A percentile compares a stretch with the other conserved stretches of the same genome.
These are phyloP conservation scores for Hypholoma fasciculare DNA, from an alignment of 768 basidiomycete species.

Conservation along the genomic window DNA sequence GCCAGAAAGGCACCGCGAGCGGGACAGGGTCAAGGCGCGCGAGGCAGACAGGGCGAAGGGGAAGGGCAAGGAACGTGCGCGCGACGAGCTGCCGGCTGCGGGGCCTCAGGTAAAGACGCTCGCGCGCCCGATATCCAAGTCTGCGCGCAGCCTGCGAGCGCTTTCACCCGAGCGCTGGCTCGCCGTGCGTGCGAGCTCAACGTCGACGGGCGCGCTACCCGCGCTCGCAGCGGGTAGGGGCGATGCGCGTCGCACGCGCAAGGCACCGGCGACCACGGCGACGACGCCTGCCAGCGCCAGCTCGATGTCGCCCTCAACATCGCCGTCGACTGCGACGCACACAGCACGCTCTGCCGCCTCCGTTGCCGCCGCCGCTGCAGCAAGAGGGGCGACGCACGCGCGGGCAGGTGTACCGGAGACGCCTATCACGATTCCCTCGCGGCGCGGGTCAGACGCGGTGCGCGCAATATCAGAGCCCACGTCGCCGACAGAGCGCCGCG, in stretches of 20 bases:
- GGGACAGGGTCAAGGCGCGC: background rate
- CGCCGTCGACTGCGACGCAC: background rate
- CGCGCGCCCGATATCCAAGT: conserved; percentile 13
- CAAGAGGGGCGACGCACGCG: too few relatives aligned
- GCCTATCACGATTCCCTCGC: too few relatives aligned
- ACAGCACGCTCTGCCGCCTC: background rate
- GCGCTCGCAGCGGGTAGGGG: background rate
- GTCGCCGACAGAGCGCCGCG: too few relatives aligned
- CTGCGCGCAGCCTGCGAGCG: conserved; percentile 21
- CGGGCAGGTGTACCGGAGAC: too few relatives aligned
- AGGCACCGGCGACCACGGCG: background rate
- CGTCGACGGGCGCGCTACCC: conserved; percentile 10
- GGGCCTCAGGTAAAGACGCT: conserved; percentile 10
- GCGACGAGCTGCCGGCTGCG: conserved; percentile 1
- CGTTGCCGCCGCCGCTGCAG: too few relatives aligned
- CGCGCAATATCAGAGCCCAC: too few relatives aligned
- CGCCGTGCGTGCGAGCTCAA: conserved; percentile 2
- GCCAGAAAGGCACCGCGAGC: background rate
- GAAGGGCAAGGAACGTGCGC: conserved; percentile 21
- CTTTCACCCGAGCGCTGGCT: conserved; percentile 33
- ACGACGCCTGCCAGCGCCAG: background rate
- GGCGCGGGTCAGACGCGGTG: too few relatives aligned
- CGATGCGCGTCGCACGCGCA: background rate
- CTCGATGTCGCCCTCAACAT: background rate
- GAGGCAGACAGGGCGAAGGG: conserved; percentile 14